Conservation (phyloP, 768 basidiomycete species). For the Termitomyces eurrhizus region DNA sequence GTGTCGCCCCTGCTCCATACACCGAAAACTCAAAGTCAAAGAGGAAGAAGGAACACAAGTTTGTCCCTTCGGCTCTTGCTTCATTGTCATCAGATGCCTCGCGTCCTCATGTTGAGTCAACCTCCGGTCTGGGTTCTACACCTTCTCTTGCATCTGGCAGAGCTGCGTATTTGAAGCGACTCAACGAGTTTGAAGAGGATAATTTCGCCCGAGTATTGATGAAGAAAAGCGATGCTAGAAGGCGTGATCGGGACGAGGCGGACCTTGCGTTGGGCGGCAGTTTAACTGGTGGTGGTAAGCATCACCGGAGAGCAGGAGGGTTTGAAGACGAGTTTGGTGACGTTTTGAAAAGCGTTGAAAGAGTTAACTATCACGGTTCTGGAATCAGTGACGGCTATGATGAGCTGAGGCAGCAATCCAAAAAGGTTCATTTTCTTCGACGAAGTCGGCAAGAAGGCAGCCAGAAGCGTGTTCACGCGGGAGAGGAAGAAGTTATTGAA, state of each 20-base stretch:
- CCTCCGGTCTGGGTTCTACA: conserved; percentile 65
- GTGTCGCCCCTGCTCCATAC: conserved; percentile 88
- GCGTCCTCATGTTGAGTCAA: conserved; percentile 66
- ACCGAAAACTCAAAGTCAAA: conserved; percentile 43
- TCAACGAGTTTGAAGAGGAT: conserved; percentile 91
- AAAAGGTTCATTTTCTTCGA: conserved; percentile 56
- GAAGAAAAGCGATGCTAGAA: conserved; percentile 80
- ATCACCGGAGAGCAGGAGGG: conserved; percentile 60
- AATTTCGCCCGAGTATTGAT: conserved; percentile 89
- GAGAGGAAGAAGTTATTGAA: conserved; percentile 20
- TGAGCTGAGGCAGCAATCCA: conserved; percentile 64
- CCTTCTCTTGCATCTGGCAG: conserved; percentile 59
- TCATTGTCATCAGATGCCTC: conserved; percentile 63
- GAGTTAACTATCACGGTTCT: conserved; percentile 23
- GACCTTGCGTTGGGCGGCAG: conserved; percentile 84
- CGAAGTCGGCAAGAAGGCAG: conserved; percentile 43
- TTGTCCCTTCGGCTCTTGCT: conserved; percentile 63
- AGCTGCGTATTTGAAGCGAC: conserved; percentile 72
- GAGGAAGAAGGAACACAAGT: conserved; percentile 46
- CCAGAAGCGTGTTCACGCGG: conserved; percentile 23
- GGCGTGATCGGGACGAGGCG: conserved; percentile 76
- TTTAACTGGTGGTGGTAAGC: conserved; percentile 39
- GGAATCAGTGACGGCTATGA: conserved; percentile 74
- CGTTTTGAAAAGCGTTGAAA: conserved; percentile 59
- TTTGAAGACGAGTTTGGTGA: conserved; percentile 86